Base-by-base conservation (phyloP, 2,329 filamentous ascomycete genomes). In the Xylaria sp. region DNA sequence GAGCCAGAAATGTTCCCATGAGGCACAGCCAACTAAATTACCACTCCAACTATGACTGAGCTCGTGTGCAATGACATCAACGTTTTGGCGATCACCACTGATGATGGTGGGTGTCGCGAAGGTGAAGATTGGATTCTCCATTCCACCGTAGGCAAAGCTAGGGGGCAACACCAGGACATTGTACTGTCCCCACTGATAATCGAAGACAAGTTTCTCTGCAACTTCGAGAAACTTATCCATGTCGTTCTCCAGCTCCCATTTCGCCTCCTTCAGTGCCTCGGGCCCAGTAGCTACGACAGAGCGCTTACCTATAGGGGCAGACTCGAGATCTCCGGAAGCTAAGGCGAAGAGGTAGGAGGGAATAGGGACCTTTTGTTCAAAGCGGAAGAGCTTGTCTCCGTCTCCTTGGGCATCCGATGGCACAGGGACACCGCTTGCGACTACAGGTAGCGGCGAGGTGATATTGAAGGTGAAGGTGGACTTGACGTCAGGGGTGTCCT, bases 401-500 rank as follows among this genome's bases (percentile, higher is more conserved):
- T 85, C 86, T 56, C 79, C 80, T 53, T 82, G 81, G 6, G 79
- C 77, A 46, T 84, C 83, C 2, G 80, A 80, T 51, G 85, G 81
- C 17, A 84, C 83, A 6, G 86, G 82, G 20, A 98, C 86, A 64
- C 96, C 96, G 76, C 93, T 97, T 38, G 95, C 94, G 65, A 98
- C 89, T n/a, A 97, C 94, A 0, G 94, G 93, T 15, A 97, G 87
- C 5, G 92, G 89, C 28, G 94, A 97, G 31, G 90, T 90, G 77
- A 99, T 91, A 76, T 91, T 92, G 84, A 97, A 97, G 71, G 90
- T 90, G 81, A 94, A 94, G 1, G 94, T 97, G n/a, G 93, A 94
- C 84, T 99, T 99, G 76, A 97, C 92, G 79, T 97, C 95, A 3
- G 96, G 96, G 0, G 96, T 98, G 78, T 99, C 96, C 83, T 98